Conservation (phyloP, 345 rosid species). For the Rhodamnia argentea region DNA sequence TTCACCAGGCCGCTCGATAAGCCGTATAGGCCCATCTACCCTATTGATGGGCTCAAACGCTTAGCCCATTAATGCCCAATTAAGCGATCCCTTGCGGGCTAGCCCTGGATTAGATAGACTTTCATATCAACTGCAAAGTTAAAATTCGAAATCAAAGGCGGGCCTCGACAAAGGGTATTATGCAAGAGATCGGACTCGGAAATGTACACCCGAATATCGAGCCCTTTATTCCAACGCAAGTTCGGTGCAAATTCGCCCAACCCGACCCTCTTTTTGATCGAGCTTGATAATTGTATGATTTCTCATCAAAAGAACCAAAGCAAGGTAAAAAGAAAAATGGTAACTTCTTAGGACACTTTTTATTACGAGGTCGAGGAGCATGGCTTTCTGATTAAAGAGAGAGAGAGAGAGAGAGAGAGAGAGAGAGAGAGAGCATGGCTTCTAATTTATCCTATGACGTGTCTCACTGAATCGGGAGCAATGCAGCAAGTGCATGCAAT, state of each 20-base stretch:
- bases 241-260: not conserved
- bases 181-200: not conserved
- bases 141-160: not conserved
- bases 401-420: no score
- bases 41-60: not conserved
- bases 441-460: not conserved
- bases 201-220: not conserved
- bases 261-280: not conserved
- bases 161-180: not conserved
- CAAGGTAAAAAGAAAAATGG: not conserved
- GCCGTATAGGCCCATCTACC: not conserved
- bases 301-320: not conserved
- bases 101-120: not conserved
- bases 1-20: not conserved
- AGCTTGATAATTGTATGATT: not conserved
- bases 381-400: not conserved
- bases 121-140: no score
- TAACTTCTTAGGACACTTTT: not conserved
- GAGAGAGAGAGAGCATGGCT: not conserved
- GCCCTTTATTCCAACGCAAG: not conserved
- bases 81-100: not conserved
- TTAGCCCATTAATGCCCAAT: not conserved
- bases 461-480: not conserved
- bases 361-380: not conserved
- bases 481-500: not conserved